phyloP scores from a whole-genome alignment of 306 rosid genomes.

The Glycyrrhiza uralensis region DNA sequence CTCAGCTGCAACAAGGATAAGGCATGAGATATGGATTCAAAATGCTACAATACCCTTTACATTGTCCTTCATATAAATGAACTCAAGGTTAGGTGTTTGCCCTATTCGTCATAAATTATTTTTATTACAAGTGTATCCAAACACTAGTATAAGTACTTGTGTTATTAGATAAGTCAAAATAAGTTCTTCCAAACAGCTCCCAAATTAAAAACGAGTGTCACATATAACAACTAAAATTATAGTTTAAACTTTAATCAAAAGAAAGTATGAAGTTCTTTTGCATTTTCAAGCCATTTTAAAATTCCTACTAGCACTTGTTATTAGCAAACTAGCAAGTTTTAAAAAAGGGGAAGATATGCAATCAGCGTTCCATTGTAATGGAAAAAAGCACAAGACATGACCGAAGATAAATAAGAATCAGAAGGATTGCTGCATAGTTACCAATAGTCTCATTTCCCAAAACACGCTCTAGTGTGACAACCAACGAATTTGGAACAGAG shows the following conservation, averaged over 20 bases:
- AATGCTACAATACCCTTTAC: not conserved
- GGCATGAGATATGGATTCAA: conserved; percentile 10
- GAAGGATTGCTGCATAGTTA: conserved; percentile 50
- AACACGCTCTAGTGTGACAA: conserved; percentile 91
- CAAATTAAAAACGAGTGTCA: not conserved
- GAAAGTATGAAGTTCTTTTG: not conserved
- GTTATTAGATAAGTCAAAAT: too few species aligned
- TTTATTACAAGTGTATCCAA: too few species aligned
- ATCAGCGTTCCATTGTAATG: not conserved
- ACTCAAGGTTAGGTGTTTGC: not conserved
- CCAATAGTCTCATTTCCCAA: conserved; percentile 92
- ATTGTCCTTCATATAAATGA: not conserved
- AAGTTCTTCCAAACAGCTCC: too few species aligned
- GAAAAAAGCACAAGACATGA: not conserved
- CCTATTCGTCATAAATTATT: not conserved
- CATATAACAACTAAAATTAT: not conserved
- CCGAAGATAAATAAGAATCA: not conserved
- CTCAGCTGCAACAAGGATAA: conserved; percentile 70
- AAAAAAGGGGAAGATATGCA: not conserved
- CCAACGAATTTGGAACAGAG: conserved; percentile 78
- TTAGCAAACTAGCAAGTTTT: not conserved
- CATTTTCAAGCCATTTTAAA: not conserved
- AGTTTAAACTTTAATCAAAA: not conserved
- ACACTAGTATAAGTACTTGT: too few species aligned
- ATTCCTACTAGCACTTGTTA: not conserved